Conservation (phyloP, 176 grass and related monocot genomes). For the Avena atlantica region DNA sequence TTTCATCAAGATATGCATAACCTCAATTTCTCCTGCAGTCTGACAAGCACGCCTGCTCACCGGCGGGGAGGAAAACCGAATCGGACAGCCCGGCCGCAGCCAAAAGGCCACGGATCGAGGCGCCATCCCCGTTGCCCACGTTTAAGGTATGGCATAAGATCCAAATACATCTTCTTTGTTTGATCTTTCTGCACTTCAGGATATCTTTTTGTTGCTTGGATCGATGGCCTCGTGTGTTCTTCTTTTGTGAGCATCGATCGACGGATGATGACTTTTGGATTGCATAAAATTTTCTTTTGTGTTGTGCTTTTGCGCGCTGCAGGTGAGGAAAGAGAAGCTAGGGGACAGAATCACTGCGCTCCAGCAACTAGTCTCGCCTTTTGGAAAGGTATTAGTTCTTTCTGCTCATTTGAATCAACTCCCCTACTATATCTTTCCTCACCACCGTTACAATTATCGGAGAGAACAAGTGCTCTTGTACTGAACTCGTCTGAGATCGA, state of each 20-base stretch:
- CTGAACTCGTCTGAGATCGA: slow-evolving; percentile 41
- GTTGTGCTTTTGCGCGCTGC: slow-evolving; percentile 45
- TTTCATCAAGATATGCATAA: slow-evolving; percentile 28
- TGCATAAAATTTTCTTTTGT: slow-evolving; percentile 40
- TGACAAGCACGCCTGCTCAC: slow-evolving; percentile 50
- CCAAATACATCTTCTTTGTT: slow-evolving; percentile 25
- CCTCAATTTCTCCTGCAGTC: slow-evolving; percentile 46
- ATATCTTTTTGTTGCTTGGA: slow-evolving; percentile 51
- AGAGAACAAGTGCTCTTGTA: slow-evolving; percentile 35
- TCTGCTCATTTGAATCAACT: slow-evolving; percentile 42
- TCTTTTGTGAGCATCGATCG: slow-evolving; percentile 34
- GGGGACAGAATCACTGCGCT: slow-evolving; percentile 99
- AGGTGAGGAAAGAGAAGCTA: slow-evolving; percentile 99
- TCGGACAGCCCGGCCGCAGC: slow-evolving; percentile 40
- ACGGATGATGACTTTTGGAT: slow-evolving; percentile 41
- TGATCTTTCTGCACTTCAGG: slow-evolving; percentile 32
- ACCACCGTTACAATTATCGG: slow-evolving; percentile 17
- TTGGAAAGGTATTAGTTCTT: slow-evolving; percentile 92
- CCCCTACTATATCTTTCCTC: slow-evolving; percentile 32
- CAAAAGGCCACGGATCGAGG: slow-evolving; percentile 82
- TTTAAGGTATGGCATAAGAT: slow-evolving; percentile 69
- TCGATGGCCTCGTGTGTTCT: slow-evolving; percentile 40
- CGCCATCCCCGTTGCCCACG: slow-evolving; percentile 83
- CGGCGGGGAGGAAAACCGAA: slow-evolving; percentile 54
- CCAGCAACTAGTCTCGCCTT: slow-evolving; percentile 98